Evolutionary conservation across 805 yeast genomes (phyloP).

Genomic region (Myxozyma mucilagina): DNA sequence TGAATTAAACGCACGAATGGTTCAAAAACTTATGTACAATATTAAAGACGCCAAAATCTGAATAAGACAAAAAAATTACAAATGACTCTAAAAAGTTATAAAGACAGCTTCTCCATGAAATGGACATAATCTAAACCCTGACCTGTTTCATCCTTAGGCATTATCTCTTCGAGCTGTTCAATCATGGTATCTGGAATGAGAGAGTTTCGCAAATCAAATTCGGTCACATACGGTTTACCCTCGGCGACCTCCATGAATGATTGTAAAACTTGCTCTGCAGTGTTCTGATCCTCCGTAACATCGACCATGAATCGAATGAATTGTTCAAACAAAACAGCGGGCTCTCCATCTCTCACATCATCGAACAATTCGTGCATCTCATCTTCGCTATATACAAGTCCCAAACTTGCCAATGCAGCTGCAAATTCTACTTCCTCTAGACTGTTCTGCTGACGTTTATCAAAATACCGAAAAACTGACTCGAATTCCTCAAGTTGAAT

Average conservation of each 20-base stretch:
- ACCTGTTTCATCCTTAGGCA: slow-evolving; percentile 36
- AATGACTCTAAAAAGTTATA: background rate
- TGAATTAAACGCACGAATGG: too few species aligned
- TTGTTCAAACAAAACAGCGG: slow-evolving; percentile 38
- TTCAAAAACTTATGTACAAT: background rate
- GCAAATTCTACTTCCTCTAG: slow-evolving; percentile 48
- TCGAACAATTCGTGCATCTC: slow-evolving; percentile 46
- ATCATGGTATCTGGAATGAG: slow-evolving; percentile 40
- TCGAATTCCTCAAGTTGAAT: slow-evolving; percentile 48
- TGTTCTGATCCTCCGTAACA: slow-evolving; percentile 44
- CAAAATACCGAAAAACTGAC: slow-evolving; percentile 47
- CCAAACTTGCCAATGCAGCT: slow-evolving; percentile 47
- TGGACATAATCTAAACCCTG: slow-evolving; percentile 39
- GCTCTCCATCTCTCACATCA: slow-evolving; percentile 35
- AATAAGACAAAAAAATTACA: background rate
- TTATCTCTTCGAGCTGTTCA: slow-evolving; percentile 36
- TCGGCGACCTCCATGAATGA: slow-evolving; percentile 46
- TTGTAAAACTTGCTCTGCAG: slow-evolving; percentile 43
- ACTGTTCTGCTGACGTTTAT: slow-evolving; percentile 42
- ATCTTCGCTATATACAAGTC: slow-evolving; percentile 42
- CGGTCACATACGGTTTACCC: slow-evolving; percentile 45
- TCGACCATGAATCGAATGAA: slow-evolving; percentile 44
- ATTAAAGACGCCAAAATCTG: too few species aligned
- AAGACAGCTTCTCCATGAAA: slow-evolving; percentile 35
- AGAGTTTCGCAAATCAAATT: slow-evolving; percentile 44